These are phyloP conservation scores for Mycogone perniciosa DNA, from an alignment of 2,329 filamentous ascomycete species.

Conservation along the genomic window DNA sequence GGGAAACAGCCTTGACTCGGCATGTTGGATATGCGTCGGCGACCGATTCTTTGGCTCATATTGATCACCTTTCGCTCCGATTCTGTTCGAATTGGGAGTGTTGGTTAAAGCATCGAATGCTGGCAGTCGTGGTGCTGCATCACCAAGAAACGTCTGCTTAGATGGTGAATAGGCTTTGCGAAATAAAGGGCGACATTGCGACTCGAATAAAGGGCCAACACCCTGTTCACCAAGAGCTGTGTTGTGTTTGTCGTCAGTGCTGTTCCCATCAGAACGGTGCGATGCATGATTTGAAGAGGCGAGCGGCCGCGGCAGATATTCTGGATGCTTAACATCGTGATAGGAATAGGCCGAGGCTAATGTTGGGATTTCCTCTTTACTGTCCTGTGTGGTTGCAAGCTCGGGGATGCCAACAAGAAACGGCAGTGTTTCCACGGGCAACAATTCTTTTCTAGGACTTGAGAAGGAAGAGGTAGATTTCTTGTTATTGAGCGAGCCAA, in stretches of 20 bases:
- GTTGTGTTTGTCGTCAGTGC: neutral
- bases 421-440: neutral
- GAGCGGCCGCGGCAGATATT: conserved; percentile 8
- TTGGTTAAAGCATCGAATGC: neutral
- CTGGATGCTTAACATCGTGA: conserved; percentile 2
- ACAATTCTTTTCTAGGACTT: neutral
- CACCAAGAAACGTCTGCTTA: too few relatives aligned
- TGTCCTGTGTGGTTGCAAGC: neutral
- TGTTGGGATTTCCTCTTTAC: neutral
- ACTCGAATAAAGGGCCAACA: neutral
- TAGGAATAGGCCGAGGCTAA: neutral
- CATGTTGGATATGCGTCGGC: neutral
- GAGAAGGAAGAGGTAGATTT: neutral
- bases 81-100: neutral
- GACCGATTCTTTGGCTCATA: neutral
- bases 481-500: neutral
- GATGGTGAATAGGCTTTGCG: too few relatives aligned
- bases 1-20: neutral
- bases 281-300: neutral
- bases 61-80: neutral
- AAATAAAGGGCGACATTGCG: too few relatives aligned
- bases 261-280: neutral
- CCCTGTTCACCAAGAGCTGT: neutral
- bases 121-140: too few relatives aligned
- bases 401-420: neutral